Evolutionary conservation across 225 moss, liverwort and hornwort genomes (phyloP).

Genomic region (Neckera pumila): DNA sequence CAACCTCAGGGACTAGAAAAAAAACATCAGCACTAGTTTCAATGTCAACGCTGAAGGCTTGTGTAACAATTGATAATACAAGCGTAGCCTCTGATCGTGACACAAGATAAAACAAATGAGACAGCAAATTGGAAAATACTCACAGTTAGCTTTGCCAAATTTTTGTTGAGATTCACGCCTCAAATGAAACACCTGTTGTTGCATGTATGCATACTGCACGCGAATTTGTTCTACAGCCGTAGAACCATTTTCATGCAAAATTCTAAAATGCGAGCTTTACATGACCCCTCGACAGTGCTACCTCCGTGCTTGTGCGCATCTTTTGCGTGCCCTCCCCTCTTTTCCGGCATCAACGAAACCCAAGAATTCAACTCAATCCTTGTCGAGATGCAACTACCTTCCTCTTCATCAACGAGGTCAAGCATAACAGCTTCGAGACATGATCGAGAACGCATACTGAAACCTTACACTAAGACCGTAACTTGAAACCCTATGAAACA

Average conservation of each 20-base stretch:
- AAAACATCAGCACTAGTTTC: no score
- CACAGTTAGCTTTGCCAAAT: neutral
- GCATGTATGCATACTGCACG: neutral
- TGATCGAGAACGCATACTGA: no score
- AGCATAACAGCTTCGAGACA: no score
- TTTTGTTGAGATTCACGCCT: neutral
- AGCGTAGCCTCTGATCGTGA: no score
- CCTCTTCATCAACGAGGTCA: neutral
- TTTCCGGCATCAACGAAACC: neutral
- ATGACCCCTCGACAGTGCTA: fast-evolving
- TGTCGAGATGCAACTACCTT: neutral
- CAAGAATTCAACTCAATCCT: neutral
- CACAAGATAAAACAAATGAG: no score
- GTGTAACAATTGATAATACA: no score
- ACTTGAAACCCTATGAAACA: no score
- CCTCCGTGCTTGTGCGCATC: neutral
- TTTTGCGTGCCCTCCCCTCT: no score
- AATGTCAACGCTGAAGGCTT: neutral
- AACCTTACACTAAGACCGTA: no score
- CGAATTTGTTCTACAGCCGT: neutral
- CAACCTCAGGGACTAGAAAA: neutral
- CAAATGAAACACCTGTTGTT: neutral
- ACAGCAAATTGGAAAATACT: neutral
- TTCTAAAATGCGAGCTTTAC: neutral
- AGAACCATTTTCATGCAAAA: neutral